phyloP scores from a whole-genome alignment of 768 basidiomycete genomes.

The Gloeostereum incarnatum region DNA sequence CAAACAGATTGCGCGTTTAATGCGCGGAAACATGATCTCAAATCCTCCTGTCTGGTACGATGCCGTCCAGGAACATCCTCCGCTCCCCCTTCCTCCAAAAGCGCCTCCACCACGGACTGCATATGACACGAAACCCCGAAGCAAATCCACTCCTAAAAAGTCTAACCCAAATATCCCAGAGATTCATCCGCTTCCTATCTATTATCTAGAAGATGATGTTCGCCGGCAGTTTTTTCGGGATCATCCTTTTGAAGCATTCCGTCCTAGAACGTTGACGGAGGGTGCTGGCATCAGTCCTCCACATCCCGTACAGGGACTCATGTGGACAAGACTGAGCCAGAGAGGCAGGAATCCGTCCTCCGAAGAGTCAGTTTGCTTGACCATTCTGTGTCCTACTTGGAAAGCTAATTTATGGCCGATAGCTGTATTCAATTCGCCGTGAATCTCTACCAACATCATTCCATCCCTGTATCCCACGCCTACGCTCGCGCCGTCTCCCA shows the following conservation, averaged over 20 bases:
- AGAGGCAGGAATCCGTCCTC: constrained; percentile 73
- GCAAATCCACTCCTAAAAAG: constrained; percentile 21
- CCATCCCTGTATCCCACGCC: constrained; percentile 61
- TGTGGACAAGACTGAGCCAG: constrained; percentile 79
- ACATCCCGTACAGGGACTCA: constrained; percentile 44
- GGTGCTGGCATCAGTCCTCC: constrained; percentile 43
- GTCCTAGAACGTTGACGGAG: constrained; percentile 73
- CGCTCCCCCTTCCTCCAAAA: constrained; percentile 75
- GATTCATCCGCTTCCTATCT: constrained; percentile 47
- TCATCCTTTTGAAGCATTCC: constrained; percentile 93
- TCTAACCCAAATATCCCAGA: constrained; percentile 27
- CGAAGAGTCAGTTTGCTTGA: constrained; percentile 67
- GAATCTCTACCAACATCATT: constrained; percentile 63
- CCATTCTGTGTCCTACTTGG: constrained; percentile 6
- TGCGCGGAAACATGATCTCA: constrained; percentile 54
- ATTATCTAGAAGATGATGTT: constrained; percentile 78
- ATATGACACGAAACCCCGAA: constrained; percentile 31
- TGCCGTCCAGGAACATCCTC: constrained; percentile 83
- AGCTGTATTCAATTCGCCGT: constrained; percentile 79
- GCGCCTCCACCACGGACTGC: constrained; percentile 47
- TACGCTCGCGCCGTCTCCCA: constrained; percentile 76
- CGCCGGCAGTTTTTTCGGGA: constrained; percentile 90
- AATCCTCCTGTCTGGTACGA: constrained; percentile 75
- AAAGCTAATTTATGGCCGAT: constrained; percentile 7
- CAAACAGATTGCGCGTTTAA: constrained; percentile 74